Conservation (phyloP, 2,329 filamentous ascomycete genomes). For the Hypoxylon sp. region DNA sequence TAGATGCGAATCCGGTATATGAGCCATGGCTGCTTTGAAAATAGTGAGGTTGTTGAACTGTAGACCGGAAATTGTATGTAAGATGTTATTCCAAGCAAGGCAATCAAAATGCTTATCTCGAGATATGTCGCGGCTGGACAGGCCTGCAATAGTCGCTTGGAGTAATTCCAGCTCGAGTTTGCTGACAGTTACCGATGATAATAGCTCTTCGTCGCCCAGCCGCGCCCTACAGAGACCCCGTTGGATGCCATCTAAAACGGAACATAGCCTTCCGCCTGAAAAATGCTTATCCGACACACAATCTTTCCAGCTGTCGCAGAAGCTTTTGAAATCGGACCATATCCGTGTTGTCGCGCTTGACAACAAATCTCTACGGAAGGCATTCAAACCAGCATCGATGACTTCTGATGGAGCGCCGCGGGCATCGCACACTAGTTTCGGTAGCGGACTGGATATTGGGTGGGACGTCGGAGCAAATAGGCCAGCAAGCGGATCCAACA, state of each 20-base stretch:
- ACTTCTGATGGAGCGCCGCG: constrained; percentile 31
- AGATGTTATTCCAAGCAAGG: constrained; percentile 39
- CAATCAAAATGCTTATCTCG: constrained; percentile 29
- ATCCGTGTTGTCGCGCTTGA: background rate
- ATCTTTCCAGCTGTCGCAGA: constrained; percentile 43
- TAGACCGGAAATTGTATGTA: constrained; percentile 42
- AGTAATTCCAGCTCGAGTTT: constrained; percentile 28
- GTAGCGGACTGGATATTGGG: background rate
- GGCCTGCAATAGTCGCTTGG: constrained; percentile 43
- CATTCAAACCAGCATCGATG: constrained; percentile 28
- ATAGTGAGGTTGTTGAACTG: constrained; percentile 43
- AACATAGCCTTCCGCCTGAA: constrained; percentile 32
- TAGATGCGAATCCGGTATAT: constrained; percentile 38
- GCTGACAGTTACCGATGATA: constrained; percentile 19
- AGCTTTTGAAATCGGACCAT: constrained; percentile 34
- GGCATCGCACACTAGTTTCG: constrained; percentile 24
- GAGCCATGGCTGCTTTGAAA: constrained; percentile 42
- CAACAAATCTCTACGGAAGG: constrained; percentile 34
- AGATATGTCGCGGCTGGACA: constrained; percentile 17
- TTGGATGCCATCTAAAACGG: constrained; percentile 38
- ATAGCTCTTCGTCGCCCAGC: constrained; percentile 8
- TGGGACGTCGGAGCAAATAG: background rate
- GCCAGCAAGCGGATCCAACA: constrained; percentile 24
- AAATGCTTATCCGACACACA: constrained; percentile 31
- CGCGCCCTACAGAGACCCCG: constrained; percentile 24